Conservation (phyloP, 345 rosid genomes). For the Laguncularia racemosa region DNA sequence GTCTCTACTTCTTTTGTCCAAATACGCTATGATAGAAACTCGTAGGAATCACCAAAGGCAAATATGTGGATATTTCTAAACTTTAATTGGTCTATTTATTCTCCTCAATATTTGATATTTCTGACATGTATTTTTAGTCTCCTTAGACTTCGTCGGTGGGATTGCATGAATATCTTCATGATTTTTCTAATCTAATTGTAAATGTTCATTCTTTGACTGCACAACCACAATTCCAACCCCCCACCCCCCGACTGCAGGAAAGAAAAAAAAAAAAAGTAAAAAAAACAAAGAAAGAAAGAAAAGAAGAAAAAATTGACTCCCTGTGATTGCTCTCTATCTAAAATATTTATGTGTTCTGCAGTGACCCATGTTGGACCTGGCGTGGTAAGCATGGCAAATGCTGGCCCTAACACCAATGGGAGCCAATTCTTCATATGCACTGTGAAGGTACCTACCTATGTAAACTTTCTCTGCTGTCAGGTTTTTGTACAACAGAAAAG, state of each 20-base stretch:
- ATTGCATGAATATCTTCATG: no score
- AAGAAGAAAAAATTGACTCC: background rate
- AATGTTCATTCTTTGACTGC: background rate
- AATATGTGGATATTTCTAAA: no score
- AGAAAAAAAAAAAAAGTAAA: no score
- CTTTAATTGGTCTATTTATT: no score
- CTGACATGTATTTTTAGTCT: no score
- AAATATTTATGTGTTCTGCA: slow-evolving; percentile 27
- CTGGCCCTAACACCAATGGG: slow-evolving; percentile 98
- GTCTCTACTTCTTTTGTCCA: background rate
- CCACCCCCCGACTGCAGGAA: no score
- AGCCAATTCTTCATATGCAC: slow-evolving; percentile 99
- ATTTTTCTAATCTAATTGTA: no score
- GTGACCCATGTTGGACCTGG: slow-evolving; percentile 94
- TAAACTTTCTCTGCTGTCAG: background rate
- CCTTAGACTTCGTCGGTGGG: no score
- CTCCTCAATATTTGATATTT: no score
- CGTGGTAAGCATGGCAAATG: slow-evolving; percentile 96
- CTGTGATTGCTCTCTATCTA: slow-evolving; percentile 7
- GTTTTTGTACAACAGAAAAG: background rate
- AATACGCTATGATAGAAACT: background rate
- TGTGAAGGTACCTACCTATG: slow-evolving; percentile 53
- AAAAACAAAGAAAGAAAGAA: no score
- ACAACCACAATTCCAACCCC: no score
- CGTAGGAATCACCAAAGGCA: no score